Evolutionary conservation across 805 yeast species (phyloP).

Genomic region (Candida piceae): DNA sequence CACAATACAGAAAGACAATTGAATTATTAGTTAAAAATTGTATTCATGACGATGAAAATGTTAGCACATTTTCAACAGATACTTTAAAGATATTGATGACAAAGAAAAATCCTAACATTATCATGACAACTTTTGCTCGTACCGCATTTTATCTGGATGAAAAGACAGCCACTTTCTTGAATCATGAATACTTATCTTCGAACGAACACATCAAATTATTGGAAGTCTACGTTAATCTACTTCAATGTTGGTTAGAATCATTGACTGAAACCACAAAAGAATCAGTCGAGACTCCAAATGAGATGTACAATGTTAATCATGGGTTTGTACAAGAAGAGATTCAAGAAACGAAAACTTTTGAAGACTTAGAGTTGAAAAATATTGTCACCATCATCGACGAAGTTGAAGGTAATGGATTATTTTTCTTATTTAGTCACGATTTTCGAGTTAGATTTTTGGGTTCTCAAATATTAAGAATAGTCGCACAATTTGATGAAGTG

Average conservation of each 20-base stretch:
- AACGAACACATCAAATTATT: slow-evolving; percentile 55
- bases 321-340: slow-evolving; percentile 35
- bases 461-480: slow-evolving; percentile 64
- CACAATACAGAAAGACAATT: slow-evolving; percentile 58
- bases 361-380: slow-evolving; percentile 70
- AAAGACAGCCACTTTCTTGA: slow-evolving; percentile 50
- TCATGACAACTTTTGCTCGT: slow-evolving; percentile 72
- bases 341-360: slow-evolving; percentile 42
- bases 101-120: slow-evolving; percentile 60
- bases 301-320: slow-evolving; percentile 31
- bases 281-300: slow-evolving; percentile 26
- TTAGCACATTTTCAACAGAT: slow-evolving; percentile 57
- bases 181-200: slow-evolving; percentile 55
- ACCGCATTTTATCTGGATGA: slow-evolving; percentile 76
- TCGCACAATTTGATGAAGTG: slow-evolving; percentile 85
- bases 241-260: slow-evolving; percentile 77
- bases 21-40: slow-evolving; percentile 77
- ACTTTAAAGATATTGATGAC: slow-evolving; percentile 65
- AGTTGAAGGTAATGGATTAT: slow-evolving; percentile 92
- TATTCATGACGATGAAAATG: slow-evolving; percentile 57
- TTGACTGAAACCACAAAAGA: slow-evolving; percentile 36
- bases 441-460: slow-evolving; percentile 70
- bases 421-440: slow-evolving; percentile 87
- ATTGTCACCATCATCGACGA: slow-evolving; percentile 87
- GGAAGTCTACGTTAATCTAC: slow-evolving; percentile 68